Evolutionary conservation across 257 asterid genomes (phyloP), one percentile per base, ranked within the genome.

Genomic region (Gynochthodes officinalis): DNA sequence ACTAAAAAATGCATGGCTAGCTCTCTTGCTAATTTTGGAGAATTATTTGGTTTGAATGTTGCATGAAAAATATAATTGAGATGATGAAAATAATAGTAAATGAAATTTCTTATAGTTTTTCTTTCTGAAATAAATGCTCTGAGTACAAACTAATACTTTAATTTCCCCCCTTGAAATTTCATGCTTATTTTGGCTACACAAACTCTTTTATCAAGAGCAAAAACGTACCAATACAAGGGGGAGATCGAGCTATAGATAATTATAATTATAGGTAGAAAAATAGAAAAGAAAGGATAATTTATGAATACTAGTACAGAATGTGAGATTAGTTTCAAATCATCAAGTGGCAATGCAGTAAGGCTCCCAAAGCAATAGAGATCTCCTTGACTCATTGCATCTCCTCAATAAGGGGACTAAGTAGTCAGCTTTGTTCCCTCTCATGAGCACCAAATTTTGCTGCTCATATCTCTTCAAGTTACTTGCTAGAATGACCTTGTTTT

Each of bases 321-420:
- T 1, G 61, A 10, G 35, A 55, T n/a, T n/a, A n/a, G n/a, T n/a
- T n/a, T n/a, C n/a, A n/a, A 50, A 64, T 87, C 73, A 85, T 71
- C 88, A 89, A 30, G 98, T 87, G 70, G 95, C 93, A 75, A 93
- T 84, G 90, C 98, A 90, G 66, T 78, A 57, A 42, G 96, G 89
- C 84, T 85, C 88, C 88, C 91, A 82, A 39, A 81, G 70, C 69
- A 72, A 2, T 30, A 80, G 83, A 66, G 94, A 81, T 54, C 83
- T 87, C 67, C 83, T 82, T 0, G 84, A 70, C 74, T 87, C 91
- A 39, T 86, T 88, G 97, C 98, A 92, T 35, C 89, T 85, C 76
- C 80, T 83, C 70, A 79, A 44, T 23, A 78, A 71, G 62, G 90
- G 82, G 49, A 79, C 82, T 53, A 83, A 67, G 39, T 80, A 70